phyloP scores from a whole-genome alignment of 805 yeast genomes.

The Yarrowia deformans region DNA sequence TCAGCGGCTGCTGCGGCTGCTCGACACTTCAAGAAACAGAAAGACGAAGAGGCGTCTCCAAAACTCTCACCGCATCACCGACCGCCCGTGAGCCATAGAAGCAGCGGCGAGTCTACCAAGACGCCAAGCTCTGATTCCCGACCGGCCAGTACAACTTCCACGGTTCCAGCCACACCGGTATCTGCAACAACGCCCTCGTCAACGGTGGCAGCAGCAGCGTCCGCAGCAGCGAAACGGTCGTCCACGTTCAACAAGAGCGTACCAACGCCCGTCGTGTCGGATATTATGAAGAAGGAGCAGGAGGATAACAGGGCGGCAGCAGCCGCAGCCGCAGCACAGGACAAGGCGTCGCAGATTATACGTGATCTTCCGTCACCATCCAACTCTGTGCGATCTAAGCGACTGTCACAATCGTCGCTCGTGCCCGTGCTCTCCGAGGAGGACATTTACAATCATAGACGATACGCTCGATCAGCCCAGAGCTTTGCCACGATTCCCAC shows the following conservation, averaged over 20 bases:
- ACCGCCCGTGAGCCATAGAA: conserved; percentile 16
- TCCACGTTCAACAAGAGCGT: conserved; percentile 33
- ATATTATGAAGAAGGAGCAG: conserved; percentile 19
- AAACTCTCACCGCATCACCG: conserved; percentile 8
- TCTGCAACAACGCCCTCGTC: conserved; percentile 1
- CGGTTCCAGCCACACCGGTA: conserved; percentile 6
- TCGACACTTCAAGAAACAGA: conserved; percentile 14
- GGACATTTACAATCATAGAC: conserved; percentile 21
- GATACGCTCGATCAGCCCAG: conserved; percentile 22
- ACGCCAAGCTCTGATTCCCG: conserved; percentile 17
- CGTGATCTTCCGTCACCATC: conserved; percentile 35
- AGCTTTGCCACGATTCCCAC: conserved; percentile 34
- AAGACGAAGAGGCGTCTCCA: conserved; percentile 2
- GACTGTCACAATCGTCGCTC: conserved; percentile 26
- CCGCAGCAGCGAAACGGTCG: conserved; percentile 35
- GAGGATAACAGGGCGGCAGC: conserved; percentile 11
- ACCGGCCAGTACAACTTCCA: conserved; percentile 10
- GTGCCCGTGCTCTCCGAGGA: conserved; percentile 34
- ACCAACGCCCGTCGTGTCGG: conserved; percentile 36
- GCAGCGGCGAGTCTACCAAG: conserved; percentile 18
- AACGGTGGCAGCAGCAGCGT: conserved; percentile 29
- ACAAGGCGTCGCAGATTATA: conserved; percentile 9
- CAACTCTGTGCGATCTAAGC: conserved; percentile 25
- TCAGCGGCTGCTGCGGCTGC: conserved; percentile 34
- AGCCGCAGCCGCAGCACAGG: conserved; percentile 9